Conservation (phyloP, 352 stramenopile genomes). For the Sclerospora graminicola region DNA sequence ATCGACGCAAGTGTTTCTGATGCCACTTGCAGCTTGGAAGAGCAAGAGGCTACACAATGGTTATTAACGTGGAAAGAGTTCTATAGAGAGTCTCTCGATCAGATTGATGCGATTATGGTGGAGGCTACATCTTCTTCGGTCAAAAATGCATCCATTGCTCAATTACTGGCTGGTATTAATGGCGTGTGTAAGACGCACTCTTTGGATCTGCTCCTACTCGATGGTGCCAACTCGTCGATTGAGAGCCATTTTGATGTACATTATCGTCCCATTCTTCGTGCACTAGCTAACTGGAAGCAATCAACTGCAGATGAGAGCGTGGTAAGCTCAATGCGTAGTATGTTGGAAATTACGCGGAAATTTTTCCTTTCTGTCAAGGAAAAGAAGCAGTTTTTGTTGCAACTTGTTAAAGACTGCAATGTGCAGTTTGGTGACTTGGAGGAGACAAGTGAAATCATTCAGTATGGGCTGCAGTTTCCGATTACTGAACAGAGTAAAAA, state of each 20-base stretch:
- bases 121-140: constrained; percentile 10
- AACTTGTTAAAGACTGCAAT: constrained; percentile 55
- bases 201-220: constrained; percentile 14
- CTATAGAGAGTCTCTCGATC: constrained; percentile 23
- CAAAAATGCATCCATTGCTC: constrained; percentile 16
- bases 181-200: constrained; percentile 30
- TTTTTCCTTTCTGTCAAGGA: constrained; percentile 43
- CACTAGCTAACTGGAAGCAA: constrained; percentile 24
- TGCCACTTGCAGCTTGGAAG: constrained; percentile 6
- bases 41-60: constrained; percentile 21
- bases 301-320: constrained; percentile 8
- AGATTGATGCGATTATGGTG: constrained; percentile 19
- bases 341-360: constrained; percentile 30
- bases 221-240: constrained; percentile 6
- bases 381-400: constrained; percentile 60
- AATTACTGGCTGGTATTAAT: constrained; percentile 34
- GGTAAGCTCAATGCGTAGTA: constrained; percentile 16
- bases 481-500: constrained; percentile 25
- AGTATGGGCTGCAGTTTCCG: constrained; percentile 45
- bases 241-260: constrained; percentile 38
- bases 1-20: constrained; percentile 13
- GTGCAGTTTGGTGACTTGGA: constrained; percentile 61
- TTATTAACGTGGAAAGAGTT: constrained; percentile 21
- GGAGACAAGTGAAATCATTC: constrained; percentile 46
- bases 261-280: constrained; percentile 31